Percentiles rank a stretch among this genome's conserved stretches.
Conservation (phyloP, 805 yeast species). For the Kluyveromyces nonfermentans region DNA sequence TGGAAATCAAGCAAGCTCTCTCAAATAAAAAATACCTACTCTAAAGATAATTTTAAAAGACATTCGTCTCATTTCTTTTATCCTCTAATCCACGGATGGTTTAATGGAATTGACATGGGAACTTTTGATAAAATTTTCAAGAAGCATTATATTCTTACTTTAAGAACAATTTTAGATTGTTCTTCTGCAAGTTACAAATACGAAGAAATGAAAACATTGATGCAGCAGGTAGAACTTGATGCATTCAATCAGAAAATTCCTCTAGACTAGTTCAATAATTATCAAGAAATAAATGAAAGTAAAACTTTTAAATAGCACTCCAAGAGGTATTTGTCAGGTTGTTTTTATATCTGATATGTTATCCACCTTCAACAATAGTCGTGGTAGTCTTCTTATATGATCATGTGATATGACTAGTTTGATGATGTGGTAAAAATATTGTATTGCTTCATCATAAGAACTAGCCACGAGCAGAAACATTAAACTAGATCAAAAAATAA, state of each 20-base stretch:
- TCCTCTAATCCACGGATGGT: slow-evolving; percentile 46
- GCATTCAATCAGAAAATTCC: slow-evolving; percentile 18
- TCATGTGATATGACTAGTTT: no score
- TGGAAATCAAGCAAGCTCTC: slow-evolving; percentile 31
- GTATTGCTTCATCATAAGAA: no score
- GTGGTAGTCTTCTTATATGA: no score
- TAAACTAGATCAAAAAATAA: no score
- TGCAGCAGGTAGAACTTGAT: slow-evolving; percentile 19
- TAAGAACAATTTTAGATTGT: slow-evolving; percentile 37
- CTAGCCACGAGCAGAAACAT: no score
- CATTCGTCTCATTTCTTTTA: slow-evolving; percentile 39
- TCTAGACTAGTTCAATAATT: neutral
- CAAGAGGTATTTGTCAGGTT: no score
- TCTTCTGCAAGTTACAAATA: slow-evolving; percentile 38
- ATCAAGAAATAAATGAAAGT: neutral
- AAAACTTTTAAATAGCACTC: no score
- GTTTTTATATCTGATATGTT: no score
- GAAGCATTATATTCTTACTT: slow-evolving; percentile 42
- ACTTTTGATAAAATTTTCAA: slow-evolving; percentile 42
- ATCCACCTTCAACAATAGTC: no score
- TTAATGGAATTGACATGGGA: slow-evolving; percentile 46
- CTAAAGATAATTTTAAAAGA: slow-evolving; percentile 25
- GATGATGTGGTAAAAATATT: no score
- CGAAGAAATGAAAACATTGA: slow-evolving; percentile 27
- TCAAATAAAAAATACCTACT: neutral